Conservation (phyloP, 495 filamentous ascomycete genomes). For the Friedmanniomyces simplex region DNA sequence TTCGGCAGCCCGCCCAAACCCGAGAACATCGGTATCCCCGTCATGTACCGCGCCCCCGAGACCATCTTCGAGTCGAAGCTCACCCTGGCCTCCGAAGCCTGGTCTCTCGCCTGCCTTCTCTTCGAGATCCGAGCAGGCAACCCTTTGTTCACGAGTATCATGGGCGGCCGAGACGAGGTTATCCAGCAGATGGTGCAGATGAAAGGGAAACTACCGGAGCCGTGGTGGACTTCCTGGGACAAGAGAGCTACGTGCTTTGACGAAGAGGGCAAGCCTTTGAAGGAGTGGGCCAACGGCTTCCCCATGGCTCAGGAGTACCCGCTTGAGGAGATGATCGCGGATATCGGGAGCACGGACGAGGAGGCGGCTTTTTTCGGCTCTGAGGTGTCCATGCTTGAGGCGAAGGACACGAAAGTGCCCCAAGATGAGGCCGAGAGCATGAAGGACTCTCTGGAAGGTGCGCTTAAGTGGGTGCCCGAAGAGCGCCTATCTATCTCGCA, state of each 20-base stretch:
- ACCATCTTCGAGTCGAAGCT: conserved; percentile 23
- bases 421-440: conserved; percentile 19
- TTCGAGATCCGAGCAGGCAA: conserved; percentile 30
- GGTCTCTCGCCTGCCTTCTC: conserved; percentile 30
- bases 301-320: background rate
- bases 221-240: conserved; percentile 30
- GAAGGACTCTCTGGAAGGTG: conserved; percentile 19
- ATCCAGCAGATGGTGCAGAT: conserved; percentile 24
- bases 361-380: background rate
- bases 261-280: conserved; percentile 13
- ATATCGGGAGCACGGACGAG: conserved; percentile 1
- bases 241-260: conserved; percentile 16
- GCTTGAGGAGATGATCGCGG: background rate
- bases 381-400: background rate
- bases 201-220: conserved; percentile 29
- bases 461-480: conserved; percentile 20
- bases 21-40: conserved; percentile 23
- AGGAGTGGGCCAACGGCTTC: background rate
- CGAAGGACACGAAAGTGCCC: conserved; percentile 6
- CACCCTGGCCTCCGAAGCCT: conserved; percentile 24
- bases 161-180: conserved; percentile 24
- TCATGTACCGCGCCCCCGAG: conserved; percentile 28
- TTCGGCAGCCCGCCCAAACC: conserved; percentile 12
- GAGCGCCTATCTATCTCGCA: conserved; percentile 17
- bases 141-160: conserved; percentile 22